Evolutionary conservation across 306 rosid genomes (phyloP).

Genomic region (Trichosanthes cucumerina): DNA sequence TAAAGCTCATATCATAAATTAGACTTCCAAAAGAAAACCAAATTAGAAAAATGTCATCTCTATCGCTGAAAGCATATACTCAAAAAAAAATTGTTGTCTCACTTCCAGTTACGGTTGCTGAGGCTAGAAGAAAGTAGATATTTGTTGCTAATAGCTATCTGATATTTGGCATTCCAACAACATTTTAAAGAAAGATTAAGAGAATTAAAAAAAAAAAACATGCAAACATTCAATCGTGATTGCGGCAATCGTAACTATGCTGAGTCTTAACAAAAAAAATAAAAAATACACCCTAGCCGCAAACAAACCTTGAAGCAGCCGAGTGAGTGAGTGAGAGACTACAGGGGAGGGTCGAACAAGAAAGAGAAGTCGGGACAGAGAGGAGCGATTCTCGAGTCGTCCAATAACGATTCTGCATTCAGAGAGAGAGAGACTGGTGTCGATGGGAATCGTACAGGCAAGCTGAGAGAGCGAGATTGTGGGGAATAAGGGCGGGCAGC

Average conservation of each 20-base stretch:
- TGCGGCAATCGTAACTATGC: neutral
- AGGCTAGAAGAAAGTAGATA: neutral
- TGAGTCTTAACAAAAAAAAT: neutral
- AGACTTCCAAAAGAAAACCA: neutral
- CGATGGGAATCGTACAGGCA: neutral
- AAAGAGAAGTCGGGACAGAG: neutral
- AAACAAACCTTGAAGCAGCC: neutral
- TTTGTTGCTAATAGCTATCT: neutral
- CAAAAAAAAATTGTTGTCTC: neutral
- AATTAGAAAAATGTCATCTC: neutral
- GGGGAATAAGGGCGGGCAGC: neutral
- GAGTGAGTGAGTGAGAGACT: neutral
- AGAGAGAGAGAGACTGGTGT: neutral
- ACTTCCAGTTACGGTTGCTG: neutral
- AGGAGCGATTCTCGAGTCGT: neutral
- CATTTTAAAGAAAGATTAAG: neutral
- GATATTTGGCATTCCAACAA: neutral
- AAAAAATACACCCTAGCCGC: neutral
- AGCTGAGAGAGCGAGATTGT: neutral
- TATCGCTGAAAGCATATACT: neutral
- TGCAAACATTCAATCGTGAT: neutral
- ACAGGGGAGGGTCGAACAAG: neutral
- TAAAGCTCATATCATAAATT: neutral
- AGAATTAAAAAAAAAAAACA: neutral
- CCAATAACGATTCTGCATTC: neutral